A percentile compares a stretch with the other conserved stretches of the same genome.
phyloP scores from a whole-genome alignment of 2,329 filamentous ascomycete species.

The Aureobasidium pullulans region DNA sequence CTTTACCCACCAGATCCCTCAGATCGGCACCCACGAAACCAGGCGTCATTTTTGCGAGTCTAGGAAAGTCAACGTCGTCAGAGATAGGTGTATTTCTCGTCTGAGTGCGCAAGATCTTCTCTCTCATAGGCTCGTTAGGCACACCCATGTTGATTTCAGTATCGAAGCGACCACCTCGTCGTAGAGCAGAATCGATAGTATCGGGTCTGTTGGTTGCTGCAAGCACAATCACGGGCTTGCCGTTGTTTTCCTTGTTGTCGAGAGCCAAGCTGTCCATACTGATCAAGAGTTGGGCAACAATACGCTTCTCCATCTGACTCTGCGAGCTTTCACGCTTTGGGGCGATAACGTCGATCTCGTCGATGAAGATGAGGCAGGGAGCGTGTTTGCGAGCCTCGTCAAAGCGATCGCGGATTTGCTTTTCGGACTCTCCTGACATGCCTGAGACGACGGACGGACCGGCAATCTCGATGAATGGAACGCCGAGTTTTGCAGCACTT shows the following conservation, averaged over 20 bases:
- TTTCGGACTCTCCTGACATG: slow-evolving; percentile 85
- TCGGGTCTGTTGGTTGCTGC: slow-evolving; percentile 87
- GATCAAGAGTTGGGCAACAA: slow-evolving; percentile 72
- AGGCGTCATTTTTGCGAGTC: slow-evolving; percentile 75
- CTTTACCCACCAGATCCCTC: slow-evolving; percentile 60
- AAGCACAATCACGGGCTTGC: slow-evolving; percentile 77
- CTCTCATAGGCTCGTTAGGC: slow-evolving; percentile 69
- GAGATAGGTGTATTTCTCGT: slow-evolving; percentile 59
- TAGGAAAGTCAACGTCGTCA: slow-evolving; percentile 63
- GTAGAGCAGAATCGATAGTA: slow-evolving; percentile 71
- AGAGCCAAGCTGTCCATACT: slow-evolving; percentile 76
- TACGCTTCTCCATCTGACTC: slow-evolving; percentile 82
- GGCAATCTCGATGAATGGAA: slow-evolving; percentile 75
- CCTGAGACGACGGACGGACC: slow-evolving; percentile 75
- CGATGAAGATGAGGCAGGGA: slow-evolving; percentile 84
- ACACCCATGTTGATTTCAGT: slow-evolving; percentile 82
- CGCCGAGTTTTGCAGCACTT: slow-evolving; percentile 65
- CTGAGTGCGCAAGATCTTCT: slow-evolving; percentile 68
- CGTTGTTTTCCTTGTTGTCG: slow-evolving; percentile 54
- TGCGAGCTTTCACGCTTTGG: slow-evolving; percentile 77
- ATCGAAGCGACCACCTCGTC: slow-evolving; percentile 69
- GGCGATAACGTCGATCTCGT: slow-evolving; percentile 86
- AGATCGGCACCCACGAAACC: slow-evolving; percentile 92
- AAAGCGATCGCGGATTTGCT: slow-evolving; percentile 75
- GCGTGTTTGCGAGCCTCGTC: slow-evolving; percentile 81